Conservation (phyloP, 805 yeast species). For the Vanderwaltozyma yarrowii region DNA sequence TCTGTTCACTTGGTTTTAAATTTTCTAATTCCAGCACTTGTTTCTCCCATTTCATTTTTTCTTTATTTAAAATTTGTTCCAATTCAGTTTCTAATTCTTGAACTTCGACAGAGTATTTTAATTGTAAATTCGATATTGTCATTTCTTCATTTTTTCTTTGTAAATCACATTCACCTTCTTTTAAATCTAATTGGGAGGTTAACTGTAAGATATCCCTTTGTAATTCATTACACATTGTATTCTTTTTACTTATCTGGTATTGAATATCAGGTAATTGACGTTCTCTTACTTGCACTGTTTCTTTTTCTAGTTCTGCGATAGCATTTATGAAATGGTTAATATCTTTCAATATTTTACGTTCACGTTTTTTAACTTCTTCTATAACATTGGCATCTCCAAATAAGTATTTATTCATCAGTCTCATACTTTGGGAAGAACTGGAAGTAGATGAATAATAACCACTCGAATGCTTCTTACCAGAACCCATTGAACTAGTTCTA, state of each 20-base stretch:
- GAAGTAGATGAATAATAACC: neutral
- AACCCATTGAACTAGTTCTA: neutral
- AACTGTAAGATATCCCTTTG: slow-evolving; percentile 14
- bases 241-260: slow-evolving; percentile 17
- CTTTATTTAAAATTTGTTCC: slow-evolving; percentile 11
- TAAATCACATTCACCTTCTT: slow-evolving; percentile 13
- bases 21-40: slow-evolving; percentile 19
- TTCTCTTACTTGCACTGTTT: slow-evolving; percentile 12
- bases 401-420: slow-evolving; percentile 15
- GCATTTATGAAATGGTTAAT: slow-evolving; percentile 20
- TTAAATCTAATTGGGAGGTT: slow-evolving; percentile 11
- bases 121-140: slow-evolving; percentile 13
- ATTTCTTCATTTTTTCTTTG: slow-evolving; percentile 12
- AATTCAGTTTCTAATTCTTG: slow-evolving; percentile 18
- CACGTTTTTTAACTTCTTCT: slow-evolving; percentile 25
- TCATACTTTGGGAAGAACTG: slow-evolving; percentile 7
- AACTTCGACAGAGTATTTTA: slow-evolving; percentile 14
- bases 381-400: slow-evolving; percentile 26
- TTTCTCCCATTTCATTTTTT: slow-evolving; percentile 13
- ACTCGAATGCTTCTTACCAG: slow-evolving; percentile 1
- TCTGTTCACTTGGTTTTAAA: slow-evolving; percentile 24
- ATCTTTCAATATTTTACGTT: slow-evolving; percentile 24
- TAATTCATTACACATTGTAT: slow-evolving; percentile 12
- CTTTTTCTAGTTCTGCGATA: slow-evolving; percentile 21
- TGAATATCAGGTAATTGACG: slow-evolving; percentile 17